Conservation (phyloP, 2,329 filamentous ascomycete species). For the Hymenoscyphus salicellus region DNA sequence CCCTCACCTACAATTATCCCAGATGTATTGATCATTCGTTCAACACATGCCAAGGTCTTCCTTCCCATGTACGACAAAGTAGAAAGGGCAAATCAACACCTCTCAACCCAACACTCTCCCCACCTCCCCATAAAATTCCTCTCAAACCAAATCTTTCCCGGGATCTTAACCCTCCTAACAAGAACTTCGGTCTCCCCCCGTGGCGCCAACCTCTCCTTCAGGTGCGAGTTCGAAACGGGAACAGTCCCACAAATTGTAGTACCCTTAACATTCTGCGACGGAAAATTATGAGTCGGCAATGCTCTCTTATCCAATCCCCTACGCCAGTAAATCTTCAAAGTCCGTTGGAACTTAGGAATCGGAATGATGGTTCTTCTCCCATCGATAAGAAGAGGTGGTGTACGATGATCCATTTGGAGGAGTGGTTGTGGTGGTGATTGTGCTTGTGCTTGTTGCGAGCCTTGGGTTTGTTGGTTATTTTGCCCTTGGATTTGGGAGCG, state of each 20-base stretch:
- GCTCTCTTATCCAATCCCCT: conserved; percentile 1
- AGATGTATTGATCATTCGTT: too few relatives aligned
- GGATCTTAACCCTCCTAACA: conserved; percentile 14
- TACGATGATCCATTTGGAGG: conserved; percentile 13
- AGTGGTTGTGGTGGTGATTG: not conserved
- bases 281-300: not conserved
- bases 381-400: conserved; percentile 23
- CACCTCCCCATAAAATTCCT: conserved; percentile 12
- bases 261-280: not conserved
- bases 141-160: conserved; percentile 13
- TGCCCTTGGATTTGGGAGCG: not conserved
- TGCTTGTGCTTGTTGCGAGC: not conserved
- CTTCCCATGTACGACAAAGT: not conserved
- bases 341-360: conserved; percentile 14
- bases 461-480: not conserved
- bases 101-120: conserved; percentile 13
- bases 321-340: conserved; percentile 15
- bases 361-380: conserved; percentile 15
- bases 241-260: too few relatives aligned
- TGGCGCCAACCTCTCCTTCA: too few relatives aligned
- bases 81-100: conserved; percentile 2
- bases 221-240: too few relatives aligned
- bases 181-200: conserved; percentile 9
- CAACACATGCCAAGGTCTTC: not conserved
- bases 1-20: not conserved